phyloP scores from a whole-genome alignment of 768 basidiomycete genomes.

The Phylloporus rhodoxanthus region DNA sequence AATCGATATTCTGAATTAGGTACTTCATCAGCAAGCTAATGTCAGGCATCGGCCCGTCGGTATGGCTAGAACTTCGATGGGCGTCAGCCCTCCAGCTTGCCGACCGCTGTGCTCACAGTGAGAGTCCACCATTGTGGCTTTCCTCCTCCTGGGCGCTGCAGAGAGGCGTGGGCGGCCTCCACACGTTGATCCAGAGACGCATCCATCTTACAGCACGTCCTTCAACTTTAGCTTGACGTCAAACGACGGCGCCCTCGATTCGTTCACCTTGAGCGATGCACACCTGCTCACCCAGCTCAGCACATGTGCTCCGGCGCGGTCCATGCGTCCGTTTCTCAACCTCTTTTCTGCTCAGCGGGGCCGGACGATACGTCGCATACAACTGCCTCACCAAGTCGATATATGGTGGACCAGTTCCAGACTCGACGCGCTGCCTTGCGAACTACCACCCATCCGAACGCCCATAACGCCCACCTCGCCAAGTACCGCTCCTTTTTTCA shows the following conservation, averaged over 20 bases:
- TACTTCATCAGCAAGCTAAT: too few species aligned
- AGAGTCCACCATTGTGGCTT: background rate
- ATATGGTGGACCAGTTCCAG: slow-evolving; percentile 43
- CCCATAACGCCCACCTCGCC: slow-evolving; percentile 31
- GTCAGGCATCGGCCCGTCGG: too few species aligned
- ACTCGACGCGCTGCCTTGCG: slow-evolving; percentile 26
- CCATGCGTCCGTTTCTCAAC: slow-evolving; percentile 28
- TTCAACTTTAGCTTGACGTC: slow-evolving; percentile 30
- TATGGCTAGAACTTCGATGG: too few species aligned
- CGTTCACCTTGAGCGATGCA: slow-evolving; percentile 31
- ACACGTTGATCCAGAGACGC: slow-evolving; percentile 31
- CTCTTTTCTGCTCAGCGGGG: background rate
- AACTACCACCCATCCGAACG: slow-evolving; percentile 28
- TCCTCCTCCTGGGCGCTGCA: background rate
- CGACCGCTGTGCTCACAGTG: background rate
- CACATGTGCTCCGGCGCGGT: slow-evolving; percentile 36
- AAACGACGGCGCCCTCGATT: slow-evolving; percentile 19
- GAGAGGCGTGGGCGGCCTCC: slow-evolving; percentile 27
- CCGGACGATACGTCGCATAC: background rate
- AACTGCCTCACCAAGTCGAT: slow-evolving; percentile 37
- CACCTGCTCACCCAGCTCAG: slow-evolving; percentile 24
- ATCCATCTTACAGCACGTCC: slow-evolving; percentile 26
- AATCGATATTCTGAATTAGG: too few species aligned
- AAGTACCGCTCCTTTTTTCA: slow-evolving; percentile 39
- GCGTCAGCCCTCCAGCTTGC: too few species aligned